Evolutionary conservation across 2,329 filamentous ascomycete genomes (phyloP).

Genomic region (Fusarium piperis): DNA sequence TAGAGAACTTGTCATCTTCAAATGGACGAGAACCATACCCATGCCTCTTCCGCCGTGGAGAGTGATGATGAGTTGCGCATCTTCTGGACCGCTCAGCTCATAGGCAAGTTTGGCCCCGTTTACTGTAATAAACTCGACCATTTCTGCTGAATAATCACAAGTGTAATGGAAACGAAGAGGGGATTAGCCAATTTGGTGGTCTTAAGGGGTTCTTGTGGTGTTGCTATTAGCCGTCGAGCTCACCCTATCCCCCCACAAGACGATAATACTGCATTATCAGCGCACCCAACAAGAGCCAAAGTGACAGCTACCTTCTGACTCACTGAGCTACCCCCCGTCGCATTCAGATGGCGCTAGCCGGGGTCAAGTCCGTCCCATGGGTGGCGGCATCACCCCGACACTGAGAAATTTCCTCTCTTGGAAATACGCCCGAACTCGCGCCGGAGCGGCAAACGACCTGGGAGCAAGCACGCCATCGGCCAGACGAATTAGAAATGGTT

Average conservation of each 20-base stretch:
- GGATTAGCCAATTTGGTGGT: background rate
- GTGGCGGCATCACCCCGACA: background rate
- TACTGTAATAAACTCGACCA: slow-evolving; percentile 12
- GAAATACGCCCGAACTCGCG: background rate
- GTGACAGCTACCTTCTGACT: background rate
- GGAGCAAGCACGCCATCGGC: slow-evolving; percentile 13
- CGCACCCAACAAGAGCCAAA: background rate
- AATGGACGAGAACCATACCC: slow-evolving; percentile 2
- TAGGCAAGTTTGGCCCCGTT: slow-evolving; percentile 28
- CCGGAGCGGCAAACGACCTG: background rate
- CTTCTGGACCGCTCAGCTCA: slow-evolving; percentile 11
- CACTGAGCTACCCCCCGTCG: background rate
- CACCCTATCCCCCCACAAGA: background rate
- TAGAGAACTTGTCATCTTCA: background rate
- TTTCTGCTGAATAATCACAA: background rate
- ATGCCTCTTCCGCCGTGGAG: slow-evolving; percentile 32
- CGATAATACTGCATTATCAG: background rate
- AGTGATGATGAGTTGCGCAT: slow-evolving; percentile 28
- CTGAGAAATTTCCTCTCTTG: background rate
- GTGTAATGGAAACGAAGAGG: background rate
- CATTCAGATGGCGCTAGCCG: background rate
- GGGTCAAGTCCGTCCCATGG: background rate
- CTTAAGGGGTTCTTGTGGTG: background rate
- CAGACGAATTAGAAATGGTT: slow-evolving; percentile 1
- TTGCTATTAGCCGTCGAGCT: background rate